These are phyloP conservation scores for Myotisia sp. DNA, from an alignment of 2,329 filamentous ascomycete species.

Conservation along the genomic window DNA sequence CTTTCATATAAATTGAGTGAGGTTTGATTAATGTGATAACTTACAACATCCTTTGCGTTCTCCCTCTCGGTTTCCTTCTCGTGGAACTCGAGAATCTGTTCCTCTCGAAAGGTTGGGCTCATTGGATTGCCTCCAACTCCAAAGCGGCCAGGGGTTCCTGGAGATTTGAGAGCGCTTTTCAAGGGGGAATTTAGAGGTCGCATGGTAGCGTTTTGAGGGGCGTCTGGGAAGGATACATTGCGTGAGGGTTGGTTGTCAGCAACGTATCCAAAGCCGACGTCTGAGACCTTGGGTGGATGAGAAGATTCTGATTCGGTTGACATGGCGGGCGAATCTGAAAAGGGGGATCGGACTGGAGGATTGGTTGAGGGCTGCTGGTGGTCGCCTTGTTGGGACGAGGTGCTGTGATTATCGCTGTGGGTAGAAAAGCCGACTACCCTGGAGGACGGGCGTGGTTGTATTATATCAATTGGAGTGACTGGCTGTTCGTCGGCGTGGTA, in stretches of 20 bases:
- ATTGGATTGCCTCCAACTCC: constrained; percentile 54
- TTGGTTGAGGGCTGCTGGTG: constrained; percentile 38
- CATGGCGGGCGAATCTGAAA: constrained; percentile 35
- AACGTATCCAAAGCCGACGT: constrained; percentile 89
- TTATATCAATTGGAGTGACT: constrained; percentile 27
- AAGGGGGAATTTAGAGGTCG: constrained; percentile 57
- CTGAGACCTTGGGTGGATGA: constrained; percentile 53
- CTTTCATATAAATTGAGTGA: not conserved
- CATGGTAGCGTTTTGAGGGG: constrained; percentile 36
- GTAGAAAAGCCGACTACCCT: constrained; percentile 16
- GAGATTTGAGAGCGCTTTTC: constrained; percentile 80
- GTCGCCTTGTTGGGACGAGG: too few species aligned
- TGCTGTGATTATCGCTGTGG: constrained; percentile 17
- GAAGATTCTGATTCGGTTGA: constrained; percentile 36
- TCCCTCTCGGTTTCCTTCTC: constrained; percentile 71
- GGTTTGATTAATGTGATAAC: constrained; percentile 24
- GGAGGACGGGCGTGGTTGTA: constrained; percentile 21
- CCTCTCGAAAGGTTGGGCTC: constrained; percentile 83
- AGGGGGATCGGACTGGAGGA: constrained; percentile 31
- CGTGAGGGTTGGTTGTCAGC: constrained; percentile 39
- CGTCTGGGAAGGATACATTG: constrained; percentile 38
- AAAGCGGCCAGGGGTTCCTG: constrained; percentile 61
- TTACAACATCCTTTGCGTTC: constrained; percentile 75
- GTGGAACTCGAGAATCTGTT: constrained; percentile 71
- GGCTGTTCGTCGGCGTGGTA: constrained; percentile 12